Evolutionary conservation across 306 rosid genomes (phyloP).

Genomic region (Sechiopsis laciniata): DNA sequence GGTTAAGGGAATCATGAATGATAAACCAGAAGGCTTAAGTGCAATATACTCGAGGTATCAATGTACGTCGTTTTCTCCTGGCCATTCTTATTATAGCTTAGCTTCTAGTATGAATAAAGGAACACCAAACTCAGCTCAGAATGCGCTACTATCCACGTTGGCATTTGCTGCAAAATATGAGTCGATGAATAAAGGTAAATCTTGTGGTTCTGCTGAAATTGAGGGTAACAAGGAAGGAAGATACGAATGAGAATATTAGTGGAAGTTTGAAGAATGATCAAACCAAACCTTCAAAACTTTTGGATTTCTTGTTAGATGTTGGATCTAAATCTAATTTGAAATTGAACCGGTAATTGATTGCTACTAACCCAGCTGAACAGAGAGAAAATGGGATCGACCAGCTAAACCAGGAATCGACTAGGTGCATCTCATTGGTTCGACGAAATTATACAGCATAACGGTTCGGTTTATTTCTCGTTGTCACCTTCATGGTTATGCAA

Average conservation of each 20-base stretch:
- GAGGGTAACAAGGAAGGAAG: conserved; percentile 28
- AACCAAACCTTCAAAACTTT: conserved; percentile 28
- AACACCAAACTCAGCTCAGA: conserved; percentile 43
- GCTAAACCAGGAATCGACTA: not conserved
- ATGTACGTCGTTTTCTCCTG: conserved; percentile 31
- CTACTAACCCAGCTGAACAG: not conserved
- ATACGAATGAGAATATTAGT: conserved; percentile 10
- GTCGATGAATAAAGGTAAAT: conserved; percentile 36
- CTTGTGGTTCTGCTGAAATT: conserved; percentile 17
- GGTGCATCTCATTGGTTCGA: not conserved
- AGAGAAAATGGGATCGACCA: not conserved
- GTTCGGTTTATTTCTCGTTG: not conserved
- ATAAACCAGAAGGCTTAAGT: conserved; percentile 30
- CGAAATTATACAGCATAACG: not conserved
- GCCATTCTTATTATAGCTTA: conserved; percentile 36
- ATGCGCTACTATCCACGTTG: conserved; percentile 51
- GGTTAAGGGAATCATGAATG: conserved; percentile 26
- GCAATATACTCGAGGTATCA: conserved; percentile 28
- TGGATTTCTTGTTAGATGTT: conserved; percentile 25
- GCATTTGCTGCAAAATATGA: conserved; percentile 69
- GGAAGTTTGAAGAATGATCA: conserved; percentile 28
- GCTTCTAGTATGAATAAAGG: conserved; percentile 40
- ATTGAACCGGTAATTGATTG: not conserved
- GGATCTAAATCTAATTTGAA: conserved; percentile 27
- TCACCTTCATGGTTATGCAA: not conserved